phyloP scores from a whole-genome alignment of 108 stramenopile genomes.

The Stephanodiscus triporus region DNA sequence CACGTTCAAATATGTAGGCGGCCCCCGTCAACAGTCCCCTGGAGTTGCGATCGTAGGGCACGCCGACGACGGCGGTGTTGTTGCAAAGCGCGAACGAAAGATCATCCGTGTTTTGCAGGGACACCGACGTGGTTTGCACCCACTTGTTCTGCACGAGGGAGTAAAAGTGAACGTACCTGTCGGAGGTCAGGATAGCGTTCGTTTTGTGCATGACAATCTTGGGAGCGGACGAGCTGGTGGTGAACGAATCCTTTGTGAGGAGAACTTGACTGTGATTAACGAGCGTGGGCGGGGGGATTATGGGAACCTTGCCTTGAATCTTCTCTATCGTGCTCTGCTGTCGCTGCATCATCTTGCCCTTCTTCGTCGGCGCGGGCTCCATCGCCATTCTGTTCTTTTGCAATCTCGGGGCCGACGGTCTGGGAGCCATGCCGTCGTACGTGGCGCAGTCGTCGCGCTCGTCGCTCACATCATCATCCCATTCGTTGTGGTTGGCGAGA shows the following conservation, averaged over 20 bases:
- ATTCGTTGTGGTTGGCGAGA: background rate
- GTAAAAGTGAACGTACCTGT: constrained; percentile 23
- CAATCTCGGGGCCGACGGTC: background rate
- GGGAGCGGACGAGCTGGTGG: constrained; percentile 3
- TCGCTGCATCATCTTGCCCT: background rate
- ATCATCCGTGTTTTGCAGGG: constrained; percentile 38
- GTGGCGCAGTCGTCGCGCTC: background rate
- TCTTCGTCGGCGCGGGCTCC: background rate
- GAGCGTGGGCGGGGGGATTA: constrained; percentile 14
- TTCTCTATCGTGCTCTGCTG: background rate
- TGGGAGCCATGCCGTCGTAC: background rate
- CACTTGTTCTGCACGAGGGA: constrained; percentile 11
- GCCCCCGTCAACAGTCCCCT: constrained; percentile 38
- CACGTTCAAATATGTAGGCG: constrained; percentile 45
- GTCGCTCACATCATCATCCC: constrained; percentile 6
- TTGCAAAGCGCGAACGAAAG: constrained; percentile 21
- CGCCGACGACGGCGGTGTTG: constrained; percentile 38
- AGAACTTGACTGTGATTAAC: constrained; percentile 11
- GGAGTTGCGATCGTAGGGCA: constrained; percentile 42
- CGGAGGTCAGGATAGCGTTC: constrained; percentile 22
- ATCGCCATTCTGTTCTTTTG: background rate
- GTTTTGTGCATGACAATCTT: constrained; percentile 17
- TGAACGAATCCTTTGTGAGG: constrained; percentile 9
- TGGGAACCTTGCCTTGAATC: background rate
- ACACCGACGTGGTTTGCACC: constrained; percentile 36